Conservation (phyloP, 176 grass and related monocot species). For the Oryza rufipogon region DNA sequence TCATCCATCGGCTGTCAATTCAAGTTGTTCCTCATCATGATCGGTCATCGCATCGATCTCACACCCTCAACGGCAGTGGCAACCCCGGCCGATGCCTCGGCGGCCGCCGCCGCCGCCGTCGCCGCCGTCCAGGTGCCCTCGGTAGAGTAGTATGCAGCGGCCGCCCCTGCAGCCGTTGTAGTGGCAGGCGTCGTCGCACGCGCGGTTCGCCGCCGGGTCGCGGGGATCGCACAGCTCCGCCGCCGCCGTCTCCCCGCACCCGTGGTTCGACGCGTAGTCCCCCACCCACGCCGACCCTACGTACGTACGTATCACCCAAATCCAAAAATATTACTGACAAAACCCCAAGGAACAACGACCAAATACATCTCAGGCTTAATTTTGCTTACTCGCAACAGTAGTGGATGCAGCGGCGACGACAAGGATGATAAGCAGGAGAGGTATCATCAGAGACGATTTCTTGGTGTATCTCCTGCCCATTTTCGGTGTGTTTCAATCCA, state of each 20-base stretch:
- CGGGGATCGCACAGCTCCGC: slow-evolving; percentile 36
- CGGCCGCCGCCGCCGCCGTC: neutral
- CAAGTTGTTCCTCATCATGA: too few relatives aligned
- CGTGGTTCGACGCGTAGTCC: slow-evolving; percentile 32
- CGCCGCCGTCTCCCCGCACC: slow-evolving; percentile 24
- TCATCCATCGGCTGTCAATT: too few relatives aligned
- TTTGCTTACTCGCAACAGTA: slow-evolving; percentile 23
- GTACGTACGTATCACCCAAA: too few relatives aligned
- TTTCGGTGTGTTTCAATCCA: neutral
- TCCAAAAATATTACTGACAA: neutral
- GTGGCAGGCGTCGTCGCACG: slow-evolving; percentile 43
- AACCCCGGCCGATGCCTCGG: neutral
- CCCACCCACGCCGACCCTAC: slow-evolving; percentile 40
- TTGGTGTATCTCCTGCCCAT: neutral
- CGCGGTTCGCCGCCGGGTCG: slow-evolving; percentile 26
- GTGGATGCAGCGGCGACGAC: neutral
- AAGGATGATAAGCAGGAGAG: neutral
- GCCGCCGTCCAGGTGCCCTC: neutral
- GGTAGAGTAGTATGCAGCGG: neutral
- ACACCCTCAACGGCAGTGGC: slow-evolving; percentile 25
- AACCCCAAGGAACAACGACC: neutral
- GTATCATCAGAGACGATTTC: neutral
- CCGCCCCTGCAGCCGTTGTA: slow-evolving; percentile 49
- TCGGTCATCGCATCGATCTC: too few relatives aligned
- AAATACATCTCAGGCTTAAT: neutral